Base-by-base conservation (phyloP, 2,329 filamentous ascomycete species). In the Cryphonectria radicalis region DNA sequence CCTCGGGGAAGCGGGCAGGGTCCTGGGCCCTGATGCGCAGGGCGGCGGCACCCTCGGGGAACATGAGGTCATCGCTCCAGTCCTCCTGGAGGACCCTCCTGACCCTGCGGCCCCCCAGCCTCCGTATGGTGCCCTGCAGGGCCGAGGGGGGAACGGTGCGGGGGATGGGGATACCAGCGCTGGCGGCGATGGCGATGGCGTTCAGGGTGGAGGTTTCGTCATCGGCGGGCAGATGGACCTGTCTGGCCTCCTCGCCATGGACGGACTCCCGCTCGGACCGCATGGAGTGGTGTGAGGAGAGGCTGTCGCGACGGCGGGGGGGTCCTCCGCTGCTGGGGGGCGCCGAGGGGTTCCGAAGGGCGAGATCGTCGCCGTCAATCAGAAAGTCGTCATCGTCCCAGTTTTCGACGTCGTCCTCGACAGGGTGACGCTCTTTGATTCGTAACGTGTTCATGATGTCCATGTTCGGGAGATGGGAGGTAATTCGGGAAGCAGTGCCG, bases 101-200 rank as follows among this genome's bases (percentile, higher is more conserved):
- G 28, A 92, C 86, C 77, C 91, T 94, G 75, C 89, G 88, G 72
- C 90, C 90, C 66, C 95, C 95, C 46, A 98, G 86, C 76, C 95
- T 88, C 83, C 97, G 97, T 78, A 98, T 98, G 13, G 94, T 95
- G 67, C 96, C 96, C 96, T 89, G 63, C 59, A 99, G 85, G 42
- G 96, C 96, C 28, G 95, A 97, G 42, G 93, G 90, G 1, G 95
- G 94, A 43, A 98, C 90, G 78, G 95, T 95, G 67, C 89, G 85
- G 40, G 96, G 96, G 70, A 98, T 89, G 8, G 96, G 95, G 74
- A 99, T 97, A 75, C 96, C 96, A 37, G 94, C 95, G 79, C 90
- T 91, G 77, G 94, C 92, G 46, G 95, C 95, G 8, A 94, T 93
- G 35, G 93, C 89, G 77, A 99, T 95, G 72, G 96, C 95, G 78